Percentiles rank a stretch among this genome's conserved stretches.
Conservation (phyloP, 164 flowering plant genomes). For the Annona squamosa region DNA sequence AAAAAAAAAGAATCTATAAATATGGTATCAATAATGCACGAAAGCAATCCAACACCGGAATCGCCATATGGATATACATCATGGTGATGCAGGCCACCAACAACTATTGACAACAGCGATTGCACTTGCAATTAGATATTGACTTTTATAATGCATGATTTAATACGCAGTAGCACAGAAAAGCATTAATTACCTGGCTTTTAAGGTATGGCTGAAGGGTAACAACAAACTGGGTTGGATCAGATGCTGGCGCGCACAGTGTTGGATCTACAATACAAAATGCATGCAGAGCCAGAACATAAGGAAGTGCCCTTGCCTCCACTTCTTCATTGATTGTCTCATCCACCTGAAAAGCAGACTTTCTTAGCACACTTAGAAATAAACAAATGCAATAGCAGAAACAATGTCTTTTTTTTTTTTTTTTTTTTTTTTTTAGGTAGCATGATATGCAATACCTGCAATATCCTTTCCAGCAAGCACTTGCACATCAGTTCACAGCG, state of each 20-base stretch:
- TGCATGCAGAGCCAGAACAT: conserved; percentile 82
- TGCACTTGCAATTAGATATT: not conserved
- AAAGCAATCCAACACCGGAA: too few relatives aligned
- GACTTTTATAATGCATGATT: too few relatives aligned
- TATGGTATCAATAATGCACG: too few relatives aligned
- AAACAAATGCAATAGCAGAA: conserved; percentile 2
- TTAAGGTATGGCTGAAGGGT: conserved; percentile 94
- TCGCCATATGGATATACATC: too few relatives aligned
- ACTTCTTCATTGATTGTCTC: conserved; percentile 59
- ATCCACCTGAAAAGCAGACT: conserved; percentile 48
- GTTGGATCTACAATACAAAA: conserved; percentile 90
- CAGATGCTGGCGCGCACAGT: conserved; percentile 86
- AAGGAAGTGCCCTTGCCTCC: conserved; percentile 70
- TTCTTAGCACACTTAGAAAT: conserved; percentile 1
- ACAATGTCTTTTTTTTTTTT: not conserved
- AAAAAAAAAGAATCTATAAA: too few relatives aligned
- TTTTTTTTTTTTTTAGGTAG: not conserved
- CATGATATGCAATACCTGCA: conserved; percentile 53
- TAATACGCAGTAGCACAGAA: not conserved
- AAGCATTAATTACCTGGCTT: conserved; percentile 54
- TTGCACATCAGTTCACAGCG: conserved; percentile 98
- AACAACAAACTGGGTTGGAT: conserved; percentile 92
- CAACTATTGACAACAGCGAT: not conserved
- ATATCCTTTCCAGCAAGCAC: conserved; percentile 78
- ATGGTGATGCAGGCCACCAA: too few relatives aligned